Evolutionary conservation across 331 rosid genomes (phyloP), one percentile per base, ranked within the genome.

Genomic region (Spiraea crenata): DNA sequence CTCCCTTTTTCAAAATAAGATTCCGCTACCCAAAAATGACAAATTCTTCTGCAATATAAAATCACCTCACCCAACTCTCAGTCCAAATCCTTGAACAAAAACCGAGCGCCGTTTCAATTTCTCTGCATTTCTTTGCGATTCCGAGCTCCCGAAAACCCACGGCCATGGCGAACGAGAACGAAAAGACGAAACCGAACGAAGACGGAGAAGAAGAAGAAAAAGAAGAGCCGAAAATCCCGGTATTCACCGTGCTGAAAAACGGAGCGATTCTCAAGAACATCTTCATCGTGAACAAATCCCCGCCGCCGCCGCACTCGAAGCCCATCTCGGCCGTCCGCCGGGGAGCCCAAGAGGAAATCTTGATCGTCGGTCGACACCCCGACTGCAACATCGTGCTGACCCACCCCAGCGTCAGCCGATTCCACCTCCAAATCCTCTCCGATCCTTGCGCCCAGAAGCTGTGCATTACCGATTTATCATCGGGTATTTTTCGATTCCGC

Each of bases 321-420:
- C 65, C 72, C 47, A 7, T 72, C 63, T 11, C 67, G 39, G 0
- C 25, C 56, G 14, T 61, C 71, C 47, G 0, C 47, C 82, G 6
- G 17, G 84, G 60, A 56, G 63, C 72, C 72, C 9, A 61, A 39
- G 90, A 87, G 57, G 85, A 88, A 49, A 71, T 69, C 51, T 42
- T 87, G 65, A 42, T 83, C 35, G 77, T 89, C 9, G 99, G 97
- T 3, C 78, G 96, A 8, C 96, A 93, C 78, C 96, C 91, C 0
- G 81, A 83, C 25, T 91, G 96, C 85, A 77, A 83, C 77, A 67
- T 91, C 70, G 76, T 82, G 72, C 77, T 91, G 25, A 86, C 87
- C 3, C 96, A 93, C 70, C 99, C 99, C 46, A 93, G 99, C 79
- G 76, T 93, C 62, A 93, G 97, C 79, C 81, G 99, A 75, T 93